Evolutionary conservation across 768 basidiomycete genomes (phyloP).

Genomic region (Lactarius hengduanensis): DNA sequence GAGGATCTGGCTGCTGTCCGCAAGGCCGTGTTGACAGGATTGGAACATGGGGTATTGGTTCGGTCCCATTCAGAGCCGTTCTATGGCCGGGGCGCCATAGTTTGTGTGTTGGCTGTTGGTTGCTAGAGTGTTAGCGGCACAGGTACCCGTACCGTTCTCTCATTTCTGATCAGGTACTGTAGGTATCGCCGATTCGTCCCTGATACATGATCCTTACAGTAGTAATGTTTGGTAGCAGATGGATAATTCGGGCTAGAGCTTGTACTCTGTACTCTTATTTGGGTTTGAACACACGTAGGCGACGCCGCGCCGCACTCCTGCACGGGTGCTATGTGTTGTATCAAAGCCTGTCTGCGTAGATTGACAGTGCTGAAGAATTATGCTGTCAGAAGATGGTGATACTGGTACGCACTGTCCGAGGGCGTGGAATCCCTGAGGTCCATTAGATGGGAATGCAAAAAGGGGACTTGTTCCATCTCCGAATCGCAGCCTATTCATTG

Average conservation of each 20-base stretch:
- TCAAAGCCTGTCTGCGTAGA: conserved; percentile 46
- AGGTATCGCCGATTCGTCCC: no score
- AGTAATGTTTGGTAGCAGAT: no score
- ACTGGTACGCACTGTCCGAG: conserved; percentile 68
- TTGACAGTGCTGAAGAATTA: conserved; percentile 57
- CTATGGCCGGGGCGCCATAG: conserved; percentile 1
- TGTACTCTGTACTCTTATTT: no score
- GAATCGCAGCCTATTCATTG: conserved; percentile 77
- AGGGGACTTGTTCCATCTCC: conserved; percentile 56
- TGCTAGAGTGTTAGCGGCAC: not conserved
- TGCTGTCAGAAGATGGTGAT: not conserved
- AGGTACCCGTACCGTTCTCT: no score
- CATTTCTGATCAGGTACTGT: no score
- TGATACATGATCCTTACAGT: no score
- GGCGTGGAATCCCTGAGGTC: conserved; percentile 94
- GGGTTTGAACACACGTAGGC: no score
- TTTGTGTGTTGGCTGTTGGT: not conserved
- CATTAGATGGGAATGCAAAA: conserved; percentile 80
- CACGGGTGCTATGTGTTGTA: no score
- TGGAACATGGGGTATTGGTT: conserved; percentile 75
- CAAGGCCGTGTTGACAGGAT: conserved; percentile 63
- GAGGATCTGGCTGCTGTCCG: conserved; percentile 77
- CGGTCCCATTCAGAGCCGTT: conserved; percentile 62
- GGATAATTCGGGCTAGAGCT: no score
- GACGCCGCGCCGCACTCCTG: no score